These are phyloP conservation scores for Meyerozyma smithsonii DNA, from an alignment of 1,139 yeast genomes.

Conservation along the genomic window DNA sequence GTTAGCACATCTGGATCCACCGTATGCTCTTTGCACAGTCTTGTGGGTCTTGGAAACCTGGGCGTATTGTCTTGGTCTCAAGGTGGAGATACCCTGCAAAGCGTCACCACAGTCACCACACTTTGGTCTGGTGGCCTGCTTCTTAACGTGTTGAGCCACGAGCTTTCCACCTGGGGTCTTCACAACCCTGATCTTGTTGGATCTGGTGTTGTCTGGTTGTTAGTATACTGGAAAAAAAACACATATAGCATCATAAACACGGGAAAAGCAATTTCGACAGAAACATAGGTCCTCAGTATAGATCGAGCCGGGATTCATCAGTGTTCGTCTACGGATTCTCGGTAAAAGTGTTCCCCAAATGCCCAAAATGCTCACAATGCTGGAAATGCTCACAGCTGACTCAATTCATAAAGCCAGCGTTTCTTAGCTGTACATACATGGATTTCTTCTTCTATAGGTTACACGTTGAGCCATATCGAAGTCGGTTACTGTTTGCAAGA, in stretches of 20 bases:
- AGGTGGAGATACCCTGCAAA: slow-evolving; percentile 86
- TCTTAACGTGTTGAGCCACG: slow-evolving; percentile 96
- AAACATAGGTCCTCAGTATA: not conserved
- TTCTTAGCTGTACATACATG: slow-evolving; percentile 31
- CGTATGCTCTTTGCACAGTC: slow-evolving; percentile 99
- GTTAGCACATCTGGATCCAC: slow-evolving; percentile 98
- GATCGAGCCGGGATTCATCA: not conserved
- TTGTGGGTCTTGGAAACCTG: slow-evolving; percentile 91
- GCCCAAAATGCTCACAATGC: no score
- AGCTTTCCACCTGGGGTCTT: slow-evolving; percentile 99
- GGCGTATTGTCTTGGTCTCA: slow-evolving; percentile 98
- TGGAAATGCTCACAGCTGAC: not conserved
- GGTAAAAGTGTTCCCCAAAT: not conserved
- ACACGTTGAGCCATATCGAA: slow-evolving; percentile 47
- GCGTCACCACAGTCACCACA: slow-evolving; percentile 98
- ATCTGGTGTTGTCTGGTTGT: slow-evolving; percentile 66
- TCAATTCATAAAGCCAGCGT: not conserved
- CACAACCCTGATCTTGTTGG: slow-evolving; percentile 98
- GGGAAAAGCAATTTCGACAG: no score
- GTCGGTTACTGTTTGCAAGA: slow-evolving; percentile 11
- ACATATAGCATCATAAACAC: no score
- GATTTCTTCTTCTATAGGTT: slow-evolving; percentile 51
- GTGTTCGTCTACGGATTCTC: not conserved
- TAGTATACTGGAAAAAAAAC: slow-evolving; percentile 25
- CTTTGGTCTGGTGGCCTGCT: slow-evolving; percentile 91